These are phyloP conservation scores for Erucastrum elatum DNA, from an alignment of 345 rosid genomes.

Conservation along the genomic window DNA sequence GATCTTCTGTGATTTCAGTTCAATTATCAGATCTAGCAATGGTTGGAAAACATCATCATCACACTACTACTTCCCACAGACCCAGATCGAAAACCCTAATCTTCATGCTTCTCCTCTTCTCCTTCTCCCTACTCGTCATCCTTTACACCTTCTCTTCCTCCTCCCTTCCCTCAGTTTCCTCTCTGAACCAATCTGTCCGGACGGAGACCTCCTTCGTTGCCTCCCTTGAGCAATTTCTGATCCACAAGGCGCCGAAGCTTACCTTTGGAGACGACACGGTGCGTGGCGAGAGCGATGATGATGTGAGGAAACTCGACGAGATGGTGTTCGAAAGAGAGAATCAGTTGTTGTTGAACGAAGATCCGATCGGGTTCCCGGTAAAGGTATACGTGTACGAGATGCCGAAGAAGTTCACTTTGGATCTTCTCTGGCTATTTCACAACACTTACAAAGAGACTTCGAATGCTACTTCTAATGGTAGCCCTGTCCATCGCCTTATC, in stretches of 20 bases:
- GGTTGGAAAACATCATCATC: slow-evolving; percentile 42
- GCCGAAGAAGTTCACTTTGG: slow-evolving; percentile 85
- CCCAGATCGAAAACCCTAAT: slow-evolving; percentile 44
- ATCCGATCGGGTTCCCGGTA: slow-evolving; percentile 55
- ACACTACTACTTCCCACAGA: slow-evolving; percentile 27
- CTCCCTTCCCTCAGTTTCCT: slow-evolving; percentile 4
- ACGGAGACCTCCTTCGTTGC: slow-evolving; percentile 68
- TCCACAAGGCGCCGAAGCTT: slow-evolving; percentile 28
- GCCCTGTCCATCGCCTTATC: slow-evolving; percentile 94
- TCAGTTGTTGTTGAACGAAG: slow-evolving; percentile 43
- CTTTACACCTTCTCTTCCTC: slow-evolving; percentile 34
- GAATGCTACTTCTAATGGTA: slow-evolving; percentile 93
- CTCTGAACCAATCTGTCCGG: neutral
- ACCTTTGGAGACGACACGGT: slow-evolving; percentile 50
- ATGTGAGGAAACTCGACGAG: slow-evolving; percentile 44
- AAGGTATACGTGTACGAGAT: slow-evolving; percentile 87
- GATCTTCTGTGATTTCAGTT: too few relatives aligned
- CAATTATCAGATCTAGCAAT: slow-evolving; percentile 33
- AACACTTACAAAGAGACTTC: slow-evolving; percentile 68
- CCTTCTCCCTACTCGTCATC: slow-evolving; percentile 35
- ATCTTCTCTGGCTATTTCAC: slow-evolving; percentile 72
- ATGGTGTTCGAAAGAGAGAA: slow-evolving; percentile 46
- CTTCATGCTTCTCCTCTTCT: slow-evolving; percentile 33
- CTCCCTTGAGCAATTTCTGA: slow-evolving; percentile 67
- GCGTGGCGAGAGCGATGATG: slow-evolving; percentile 25